phyloP scores from a whole-genome alignment of 768 basidiomycete genomes.

The Naganishia vishniacii region DNA sequence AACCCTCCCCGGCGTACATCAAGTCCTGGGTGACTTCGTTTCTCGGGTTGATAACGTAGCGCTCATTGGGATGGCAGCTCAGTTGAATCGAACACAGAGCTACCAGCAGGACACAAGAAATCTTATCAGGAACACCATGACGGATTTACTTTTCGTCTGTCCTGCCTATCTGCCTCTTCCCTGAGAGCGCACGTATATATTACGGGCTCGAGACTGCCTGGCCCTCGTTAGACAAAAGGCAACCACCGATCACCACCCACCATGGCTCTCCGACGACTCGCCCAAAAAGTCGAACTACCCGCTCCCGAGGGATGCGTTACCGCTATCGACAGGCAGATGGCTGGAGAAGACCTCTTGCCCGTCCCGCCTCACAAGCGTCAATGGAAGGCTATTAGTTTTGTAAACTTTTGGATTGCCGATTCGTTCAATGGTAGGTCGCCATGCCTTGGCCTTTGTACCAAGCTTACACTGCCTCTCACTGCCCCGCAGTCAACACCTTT shows the following conservation, averaged over 20 bases:
- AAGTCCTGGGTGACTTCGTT: too few species aligned
- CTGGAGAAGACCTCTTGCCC: constrained; percentile 66
- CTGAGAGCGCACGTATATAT: too few species aligned
- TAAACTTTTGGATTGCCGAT: constrained; percentile 55
- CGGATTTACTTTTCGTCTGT: too few species aligned
- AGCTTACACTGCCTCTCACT: constrained; percentile 46
- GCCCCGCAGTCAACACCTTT: constrained; percentile 41
- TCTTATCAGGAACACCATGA: too few species aligned
- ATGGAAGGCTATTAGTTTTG: constrained; percentile 64
- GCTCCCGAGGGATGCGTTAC: constrained; percentile 15
- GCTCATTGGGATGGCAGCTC: too few species aligned
- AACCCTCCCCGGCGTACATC: neutral
- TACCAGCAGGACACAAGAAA: too few species aligned
- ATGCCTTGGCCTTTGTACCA: neutral
- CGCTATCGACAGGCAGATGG: constrained; percentile 45
- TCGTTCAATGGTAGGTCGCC: constrained; percentile 19
- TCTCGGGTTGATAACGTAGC: too few species aligned
- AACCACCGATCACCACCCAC: neutral
- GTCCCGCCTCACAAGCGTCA: constrained; percentile 61
- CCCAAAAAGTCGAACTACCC: constrained; percentile 19
- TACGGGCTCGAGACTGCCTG: too few species aligned
- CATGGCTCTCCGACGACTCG: constrained; percentile 4
- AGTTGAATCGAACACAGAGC: too few species aligned
- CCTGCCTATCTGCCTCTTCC: neutral
- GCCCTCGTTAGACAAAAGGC: too few species aligned